Conservation (phyloP, 75 land plant species). For the Pinus taeda region DNA sequence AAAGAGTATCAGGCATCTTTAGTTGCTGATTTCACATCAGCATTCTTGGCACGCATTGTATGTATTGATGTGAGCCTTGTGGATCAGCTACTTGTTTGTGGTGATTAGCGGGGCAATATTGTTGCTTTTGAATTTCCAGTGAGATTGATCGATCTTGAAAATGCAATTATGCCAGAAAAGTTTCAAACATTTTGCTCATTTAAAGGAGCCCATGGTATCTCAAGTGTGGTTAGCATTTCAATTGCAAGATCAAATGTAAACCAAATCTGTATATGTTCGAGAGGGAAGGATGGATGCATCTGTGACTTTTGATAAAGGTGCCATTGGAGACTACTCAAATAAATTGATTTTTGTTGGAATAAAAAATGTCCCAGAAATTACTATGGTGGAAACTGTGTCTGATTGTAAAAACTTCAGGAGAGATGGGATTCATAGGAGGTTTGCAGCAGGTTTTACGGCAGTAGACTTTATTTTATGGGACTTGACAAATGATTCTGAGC, state of each 20-base stretch:
- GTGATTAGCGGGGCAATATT: too few relatives aligned
- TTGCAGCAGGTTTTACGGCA: conserved; percentile 86
- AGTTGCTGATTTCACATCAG: too few relatives aligned
- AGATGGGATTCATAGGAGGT: conserved; percentile 20
- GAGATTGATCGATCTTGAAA: too few relatives aligned
- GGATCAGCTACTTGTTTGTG: too few relatives aligned
- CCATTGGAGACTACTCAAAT: background rate
- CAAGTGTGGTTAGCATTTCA: conserved; percentile 62
- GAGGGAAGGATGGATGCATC: conserved; percentile 85
- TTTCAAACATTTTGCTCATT: too few relatives aligned
- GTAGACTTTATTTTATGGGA: conserved; percentile 85
- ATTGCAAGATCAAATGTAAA: conserved; percentile 18
- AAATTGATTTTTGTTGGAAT: conserved; percentile 66
- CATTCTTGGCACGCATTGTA: too few relatives aligned
- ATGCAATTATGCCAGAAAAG: too few relatives aligned
- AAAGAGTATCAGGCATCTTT: too few relatives aligned
- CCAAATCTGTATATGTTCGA: conserved; percentile 56
- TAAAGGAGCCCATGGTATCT: too few relatives aligned
- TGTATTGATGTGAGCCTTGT: too few relatives aligned
- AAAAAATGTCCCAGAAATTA: conserved; percentile 80
- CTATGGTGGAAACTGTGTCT: conserved; percentile 55
- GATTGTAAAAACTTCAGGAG: conserved; percentile 9
- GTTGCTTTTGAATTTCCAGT: too few relatives aligned
- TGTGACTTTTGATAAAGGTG: conserved; percentile 52
- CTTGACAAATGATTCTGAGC: conserved; percentile 62